Evolutionary conservation across 116 monocot genomes (phyloP), one percentile per base, ranked within the genome.

Genomic region (Posidonia oceanica): DNA sequence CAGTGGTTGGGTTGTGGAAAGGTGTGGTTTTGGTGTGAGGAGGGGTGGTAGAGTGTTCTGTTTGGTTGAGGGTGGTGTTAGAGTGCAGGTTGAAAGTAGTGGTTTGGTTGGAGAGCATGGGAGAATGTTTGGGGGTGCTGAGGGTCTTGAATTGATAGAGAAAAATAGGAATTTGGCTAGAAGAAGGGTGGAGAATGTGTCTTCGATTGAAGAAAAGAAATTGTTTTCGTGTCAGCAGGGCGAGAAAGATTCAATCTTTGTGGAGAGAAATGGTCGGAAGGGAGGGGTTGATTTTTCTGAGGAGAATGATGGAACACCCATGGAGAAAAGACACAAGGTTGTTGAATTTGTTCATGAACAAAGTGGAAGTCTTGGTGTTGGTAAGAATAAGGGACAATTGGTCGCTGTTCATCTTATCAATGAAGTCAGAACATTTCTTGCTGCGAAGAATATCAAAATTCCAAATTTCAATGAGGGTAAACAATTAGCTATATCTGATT

Each of bases 401-500:
- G 13, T 21, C 36, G 13, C 29, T 14, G 12, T 5, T 29, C 61
- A 4, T 61, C 22, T 61, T 29, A 36, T 36, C 13, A 29, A 61
- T 61, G 42, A 20, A 17, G n/a, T 66, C 18, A 38, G 42, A 42
- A 42, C 14, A 8, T 66, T 66, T 66, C 66, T 66, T 7, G 66
- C 66, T 11, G 18, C 6, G n/a, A 66, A 39, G 8, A 48, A 39
- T 41, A 44, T 38, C n/a, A 42, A n/a, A 23, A 54, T 57, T 37
- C 70, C 39, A 39, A 57, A 37, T 56, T 57, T 39, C 4, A 13
- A 14, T 10, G 73, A 66, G 57, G 21, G 53, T 18, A 60, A 69
- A n/a, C 10, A 1, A 15, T 42, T 44, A 10, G 22, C 63, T 36
- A 36, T 70, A 63, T 63, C 76, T 36, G 63, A 55, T 44, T 66